Evolutionary conservation across 163 green algal species (phyloP).

Genomic region (Trebouxia gelatinosa): DNA sequence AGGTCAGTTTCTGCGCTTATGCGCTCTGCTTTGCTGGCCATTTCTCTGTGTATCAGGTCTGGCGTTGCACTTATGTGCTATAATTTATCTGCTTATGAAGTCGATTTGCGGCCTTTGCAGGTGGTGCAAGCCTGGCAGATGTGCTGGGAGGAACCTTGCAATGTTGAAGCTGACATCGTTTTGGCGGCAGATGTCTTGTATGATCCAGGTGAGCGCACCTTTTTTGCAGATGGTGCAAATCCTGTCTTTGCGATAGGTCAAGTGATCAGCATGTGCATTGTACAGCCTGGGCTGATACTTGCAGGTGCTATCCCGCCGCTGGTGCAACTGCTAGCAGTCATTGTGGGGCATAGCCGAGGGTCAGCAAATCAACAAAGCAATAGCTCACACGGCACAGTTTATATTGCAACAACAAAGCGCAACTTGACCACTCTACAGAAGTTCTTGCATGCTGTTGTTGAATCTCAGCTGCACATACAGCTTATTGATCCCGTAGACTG

Average conservation of each 20-base stretch:
- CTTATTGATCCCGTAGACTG: no score
- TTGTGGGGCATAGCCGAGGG: background rate
- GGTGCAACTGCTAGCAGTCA: background rate
- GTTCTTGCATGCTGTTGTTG: constrained; percentile 1
- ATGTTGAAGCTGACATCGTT: constrained; percentile 24
- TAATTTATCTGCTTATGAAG: background rate
- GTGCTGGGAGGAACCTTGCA: constrained; percentile 28
- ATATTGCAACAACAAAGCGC: constrained; percentile 21
- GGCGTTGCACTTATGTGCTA: background rate
- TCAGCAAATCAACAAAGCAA: background rate
- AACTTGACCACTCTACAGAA: background rate
- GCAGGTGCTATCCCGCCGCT: constrained; percentile 2
- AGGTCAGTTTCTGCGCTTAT: background rate
- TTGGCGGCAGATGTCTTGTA: constrained; percentile 52
- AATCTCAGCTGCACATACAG: background rate
- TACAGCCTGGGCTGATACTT: background rate
- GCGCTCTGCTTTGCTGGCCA: background rate
- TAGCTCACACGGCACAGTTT: background rate
- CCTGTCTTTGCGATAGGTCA: background rate
- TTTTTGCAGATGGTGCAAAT: background rate
- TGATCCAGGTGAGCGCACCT: constrained; percentile 31
- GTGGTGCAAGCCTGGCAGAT: constrained; percentile 6
- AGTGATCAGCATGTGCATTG: background rate
- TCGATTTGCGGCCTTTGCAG: background rate
- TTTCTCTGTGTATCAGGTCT: background rate